These are phyloP conservation scores for Sugiyamaella neomexicana DNA, from an alignment of 1,139 yeast species.

Conservation along the genomic window DNA sequence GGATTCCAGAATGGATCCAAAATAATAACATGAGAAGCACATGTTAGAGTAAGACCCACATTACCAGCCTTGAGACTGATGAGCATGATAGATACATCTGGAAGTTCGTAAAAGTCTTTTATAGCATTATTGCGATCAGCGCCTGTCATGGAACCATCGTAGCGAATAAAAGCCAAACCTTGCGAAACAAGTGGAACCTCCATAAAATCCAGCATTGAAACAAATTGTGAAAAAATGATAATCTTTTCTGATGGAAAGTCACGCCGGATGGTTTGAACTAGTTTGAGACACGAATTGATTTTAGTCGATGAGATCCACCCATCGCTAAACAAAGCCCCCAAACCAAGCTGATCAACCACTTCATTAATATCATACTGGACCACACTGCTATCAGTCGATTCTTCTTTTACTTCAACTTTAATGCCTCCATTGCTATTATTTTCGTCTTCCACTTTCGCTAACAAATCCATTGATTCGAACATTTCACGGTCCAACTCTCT, in stretches of 20 bases:
- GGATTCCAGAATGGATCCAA: constrained; percentile 98
- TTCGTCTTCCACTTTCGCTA: constrained; percentile 4
- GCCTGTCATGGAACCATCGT: constrained; percentile 80
- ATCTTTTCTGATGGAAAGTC: constrained; percentile 59
- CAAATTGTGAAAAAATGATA: constrained; percentile 83
- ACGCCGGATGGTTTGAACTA: constrained; percentile 46
- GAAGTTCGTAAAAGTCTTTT: constrained; percentile 60
- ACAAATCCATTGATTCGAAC: constrained; percentile 23
- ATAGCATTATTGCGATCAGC: constrained; percentile 63
- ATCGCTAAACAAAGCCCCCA: constrained; percentile 32
- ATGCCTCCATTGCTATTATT: background rate
- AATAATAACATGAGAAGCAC: constrained; percentile 87
- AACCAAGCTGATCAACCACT: constrained; percentile 31
- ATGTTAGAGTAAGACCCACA: constrained; percentile 86
- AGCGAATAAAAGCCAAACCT: constrained; percentile 56
- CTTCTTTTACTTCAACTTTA: constrained; percentile 4
- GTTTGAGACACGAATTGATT: constrained; percentile 50
- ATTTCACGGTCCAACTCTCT: constrained; percentile 21
- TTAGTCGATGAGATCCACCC: constrained; percentile 47
- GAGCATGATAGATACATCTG: constrained; percentile 55
- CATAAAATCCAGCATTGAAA: constrained; percentile 71
- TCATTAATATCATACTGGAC: constrained; percentile 20
- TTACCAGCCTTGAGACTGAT: constrained; percentile 88
- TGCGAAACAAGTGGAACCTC: constrained; percentile 54
- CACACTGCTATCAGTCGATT: background rate